phyloP scores from a whole-genome alignment of 1,284 basidiomycete genomes.

The Chiua sp. region DNA sequence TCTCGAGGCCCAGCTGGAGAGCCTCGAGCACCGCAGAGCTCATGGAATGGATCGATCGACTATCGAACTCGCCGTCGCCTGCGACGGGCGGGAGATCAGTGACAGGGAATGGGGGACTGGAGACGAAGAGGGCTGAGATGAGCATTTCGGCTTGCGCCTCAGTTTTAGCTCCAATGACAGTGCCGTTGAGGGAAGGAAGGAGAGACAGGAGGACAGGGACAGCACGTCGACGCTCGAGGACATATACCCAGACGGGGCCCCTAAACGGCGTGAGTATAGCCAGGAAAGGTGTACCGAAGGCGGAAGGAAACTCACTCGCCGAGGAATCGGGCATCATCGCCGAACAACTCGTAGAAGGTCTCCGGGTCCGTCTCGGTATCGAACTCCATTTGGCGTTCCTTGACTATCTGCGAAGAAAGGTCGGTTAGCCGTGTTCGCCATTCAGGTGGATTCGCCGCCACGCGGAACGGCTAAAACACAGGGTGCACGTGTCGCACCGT shows the following conservation, averaged over 20 bases:
- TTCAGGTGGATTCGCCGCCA: constrained; percentile 20
- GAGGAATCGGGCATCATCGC: constrained; percentile 72
- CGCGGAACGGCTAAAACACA: constrained; percentile 6
- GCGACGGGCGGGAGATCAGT: constrained; percentile 62
- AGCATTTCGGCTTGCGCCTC: constrained; percentile 71
- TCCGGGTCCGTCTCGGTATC: constrained; percentile 80
- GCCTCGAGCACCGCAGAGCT: constrained; percentile 52
- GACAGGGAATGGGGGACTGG: constrained; percentile 76
- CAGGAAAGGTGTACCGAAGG: constrained; percentile 7
- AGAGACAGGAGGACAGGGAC: constrained; percentile 78
- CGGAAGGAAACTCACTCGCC: constrained; percentile 61
- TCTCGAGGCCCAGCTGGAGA: constrained; percentile 44
- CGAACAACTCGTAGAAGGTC: constrained; percentile 75
- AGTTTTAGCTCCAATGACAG: constrained; percentile 72
- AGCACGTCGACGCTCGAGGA: constrained; percentile 77
- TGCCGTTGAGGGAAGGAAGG: constrained; percentile 75
- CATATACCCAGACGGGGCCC: constrained; percentile 86
- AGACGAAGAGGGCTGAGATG: constrained; percentile 75
- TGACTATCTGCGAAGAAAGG: constrained; percentile 62
- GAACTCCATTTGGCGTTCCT: constrained; percentile 85
- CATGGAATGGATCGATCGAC: constrained; percentile 50
- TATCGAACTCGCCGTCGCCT: constrained; percentile 38
- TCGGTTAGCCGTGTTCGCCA: constrained; percentile 7
- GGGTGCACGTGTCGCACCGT: constrained; percentile 20
- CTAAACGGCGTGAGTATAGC: constrained; percentile 41